Conservation (phyloP, 1,284 basidiomycete genomes). For the Fomes fomentarius region DNA sequence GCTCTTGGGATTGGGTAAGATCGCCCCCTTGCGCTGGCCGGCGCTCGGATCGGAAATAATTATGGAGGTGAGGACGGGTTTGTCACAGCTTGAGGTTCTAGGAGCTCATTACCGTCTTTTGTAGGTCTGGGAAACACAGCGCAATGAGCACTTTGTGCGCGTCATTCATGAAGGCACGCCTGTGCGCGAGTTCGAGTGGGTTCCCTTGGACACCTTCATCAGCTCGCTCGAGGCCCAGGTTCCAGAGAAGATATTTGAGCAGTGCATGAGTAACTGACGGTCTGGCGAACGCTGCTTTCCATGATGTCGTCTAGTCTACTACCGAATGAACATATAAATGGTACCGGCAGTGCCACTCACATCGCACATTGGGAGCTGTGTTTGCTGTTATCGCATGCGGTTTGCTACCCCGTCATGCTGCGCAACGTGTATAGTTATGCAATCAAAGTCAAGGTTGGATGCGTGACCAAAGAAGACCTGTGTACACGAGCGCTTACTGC, state of each 20-base stretch:
- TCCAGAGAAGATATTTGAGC: slow-evolving; percentile 39
- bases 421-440: no score
- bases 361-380: no score
- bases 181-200: slow-evolving; percentile 43
- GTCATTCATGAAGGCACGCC: slow-evolving; percentile 50
- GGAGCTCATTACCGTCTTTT: neutral
- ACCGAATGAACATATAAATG: no score
- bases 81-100: neutral
- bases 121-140: slow-evolving; percentile 46
- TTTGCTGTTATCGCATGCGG: no score
- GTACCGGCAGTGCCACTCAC: no score
- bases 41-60: slow-evolving; percentile 54
- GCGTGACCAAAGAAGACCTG: no score
- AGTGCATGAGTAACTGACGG: slow-evolving; percentile 25
- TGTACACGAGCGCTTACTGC: no score
- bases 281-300: neutral
- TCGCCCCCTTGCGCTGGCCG: slow-evolving; percentile 47
- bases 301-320: no score
- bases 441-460: no score
- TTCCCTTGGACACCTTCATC: slow-evolving; percentile 42
- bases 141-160: slow-evolving; percentile 41
- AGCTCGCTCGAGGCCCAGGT: slow-evolving; percentile 39
- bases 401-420: no score
- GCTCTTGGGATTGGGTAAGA: slow-evolving; percentile 46
- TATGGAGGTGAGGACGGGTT: slow-evolving; percentile 44